Base-by-base conservation (phyloP, 1,139 yeast genomes). In the Yamadazyma dushanensis region DNA sequence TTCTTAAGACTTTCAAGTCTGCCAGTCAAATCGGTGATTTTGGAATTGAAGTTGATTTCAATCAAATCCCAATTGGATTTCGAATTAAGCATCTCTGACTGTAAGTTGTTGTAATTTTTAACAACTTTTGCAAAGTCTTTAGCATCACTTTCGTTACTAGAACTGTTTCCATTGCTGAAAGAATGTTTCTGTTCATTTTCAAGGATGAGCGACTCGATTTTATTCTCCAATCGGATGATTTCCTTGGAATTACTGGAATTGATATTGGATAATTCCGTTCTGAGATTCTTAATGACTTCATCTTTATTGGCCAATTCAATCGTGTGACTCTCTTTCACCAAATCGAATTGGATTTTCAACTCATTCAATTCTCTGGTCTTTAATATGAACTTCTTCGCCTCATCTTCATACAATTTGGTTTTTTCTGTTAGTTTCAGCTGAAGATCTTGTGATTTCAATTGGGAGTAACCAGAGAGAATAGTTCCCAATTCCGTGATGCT, bases 31-130 rank as follows among this genome's bases (percentile, higher is more conserved):
- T 59, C 58, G 16, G 73, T 66, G 7, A 80, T 63, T 39, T 76
- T 75, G 11, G 58, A 51, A 32, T 71, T 62, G 37, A 83, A 57
- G 23, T 71, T 68, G 19, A 76, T 61, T 50, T 84, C 90, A 25
- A 80, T 73, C 10, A 72, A 63, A 35, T 76, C 73, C 88, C 89
- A 83, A 50, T 77, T 80, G 37, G 76, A 80, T 35, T 76, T 76
- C 0, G 89, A 83, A 16, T 79, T 71, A 6, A 80, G 66, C 51
- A 81, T 83, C 49, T 83, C 89, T 8, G 76, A 67, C 49, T 83
- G 90, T 17, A 85, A 54, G 11, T 71, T 66, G 37, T 79, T 84
- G 42, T 67, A 73, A 41, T 60, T 52, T 15, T 57, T 59, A 4
- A 63, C 58, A 61, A 39, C 50, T 45, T 42, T 41, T 52, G 32